These are phyloP conservation scores for Saccharomycopsis sp. DNA, from an alignment of 805 yeast genomes.

Conservation along the genomic window DNA sequence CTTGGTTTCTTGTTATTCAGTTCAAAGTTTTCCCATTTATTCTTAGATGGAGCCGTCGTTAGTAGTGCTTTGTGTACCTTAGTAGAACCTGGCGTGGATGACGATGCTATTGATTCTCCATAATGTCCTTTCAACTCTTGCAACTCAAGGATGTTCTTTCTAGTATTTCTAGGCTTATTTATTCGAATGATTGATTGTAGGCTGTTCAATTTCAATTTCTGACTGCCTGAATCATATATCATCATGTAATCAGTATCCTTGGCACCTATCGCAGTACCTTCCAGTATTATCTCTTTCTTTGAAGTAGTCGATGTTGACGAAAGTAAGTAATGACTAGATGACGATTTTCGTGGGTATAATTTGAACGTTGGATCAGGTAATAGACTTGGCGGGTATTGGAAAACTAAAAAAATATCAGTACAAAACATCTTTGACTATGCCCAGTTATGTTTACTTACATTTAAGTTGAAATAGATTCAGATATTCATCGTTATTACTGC, in stretches of 20 bases:
- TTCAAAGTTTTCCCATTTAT: conserved; percentile 4
- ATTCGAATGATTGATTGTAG: conserved; percentile 13
- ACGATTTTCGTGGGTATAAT: conserved; percentile 2
- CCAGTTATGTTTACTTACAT: neutral
- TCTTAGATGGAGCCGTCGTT: neutral
- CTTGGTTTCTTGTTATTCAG: neutral
- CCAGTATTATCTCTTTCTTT: conserved; percentile 4
- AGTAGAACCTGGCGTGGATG: neutral
- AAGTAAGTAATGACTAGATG: conserved; percentile 4
- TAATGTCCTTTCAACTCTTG: conserved; percentile 8
- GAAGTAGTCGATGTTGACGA: neutral
- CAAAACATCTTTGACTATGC: neutral
- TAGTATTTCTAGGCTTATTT: conserved; percentile 15
- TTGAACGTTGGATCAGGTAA: conserved; percentile 4
- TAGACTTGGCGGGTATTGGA: neutral
- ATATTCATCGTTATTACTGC: conserved; percentile 1
- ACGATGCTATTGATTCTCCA: neutral
- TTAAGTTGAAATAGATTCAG: neutral
- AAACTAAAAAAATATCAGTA: neutral
- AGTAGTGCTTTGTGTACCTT: neutral
- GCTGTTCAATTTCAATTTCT: conserved; percentile 9
- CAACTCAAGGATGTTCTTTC: conserved; percentile 12
- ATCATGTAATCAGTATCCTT: conserved; percentile 16
- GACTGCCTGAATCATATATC: conserved; percentile 4
- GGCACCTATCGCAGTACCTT: conserved; percentile 9